Percentiles rank a stretch among this genome's conserved stretches.
Conservation (phyloP, 2,329 filamentous ascomycete genomes). For the Fusarium citri region DNA sequence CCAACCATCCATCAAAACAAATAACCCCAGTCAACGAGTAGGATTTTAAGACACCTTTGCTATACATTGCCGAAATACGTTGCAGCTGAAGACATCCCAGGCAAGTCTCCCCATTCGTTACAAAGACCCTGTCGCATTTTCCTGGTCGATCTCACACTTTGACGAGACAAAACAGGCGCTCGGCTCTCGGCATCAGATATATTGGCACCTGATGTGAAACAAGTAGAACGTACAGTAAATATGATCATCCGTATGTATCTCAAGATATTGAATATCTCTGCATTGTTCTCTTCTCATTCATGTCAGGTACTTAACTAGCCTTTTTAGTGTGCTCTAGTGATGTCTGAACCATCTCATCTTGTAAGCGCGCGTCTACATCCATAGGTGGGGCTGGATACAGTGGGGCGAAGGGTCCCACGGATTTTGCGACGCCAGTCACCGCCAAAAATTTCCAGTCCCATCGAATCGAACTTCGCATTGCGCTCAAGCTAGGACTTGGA, state of each 20-base stretch:
- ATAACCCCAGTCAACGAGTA: background rate
- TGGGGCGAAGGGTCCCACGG: slow-evolving; percentile 22
- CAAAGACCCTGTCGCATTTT: slow-evolving; percentile 24
- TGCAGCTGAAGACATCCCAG: slow-evolving; percentile 33
- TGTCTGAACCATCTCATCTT: slow-evolving; percentile 16
- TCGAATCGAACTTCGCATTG: slow-evolving; percentile 25
- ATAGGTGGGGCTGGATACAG: slow-evolving; percentile 14
- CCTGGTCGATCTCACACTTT: slow-evolving; percentile 25
- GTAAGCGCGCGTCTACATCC: slow-evolving; percentile 48
- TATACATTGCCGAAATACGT: slow-evolving; percentile 24
- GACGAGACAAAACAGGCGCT: slow-evolving; percentile 29
- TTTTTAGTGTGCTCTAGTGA: background rate
- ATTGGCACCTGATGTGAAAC: background rate
- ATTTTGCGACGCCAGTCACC: slow-evolving; percentile 45
- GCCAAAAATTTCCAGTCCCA: slow-evolving; percentile 43
- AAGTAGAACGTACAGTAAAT: background rate
- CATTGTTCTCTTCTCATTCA: background rate
- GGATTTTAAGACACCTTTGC: slow-evolving; percentile 1
- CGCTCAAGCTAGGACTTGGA: slow-evolving; percentile 14
- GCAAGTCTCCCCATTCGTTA: slow-evolving; percentile 28
- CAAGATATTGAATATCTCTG: background rate
- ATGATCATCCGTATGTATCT: background rate
- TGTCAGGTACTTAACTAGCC: background rate
- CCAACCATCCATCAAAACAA: background rate
- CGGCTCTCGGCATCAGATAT: slow-evolving; percentile 12